Percentiles rank a stretch among this genome's conserved stretches.
These are phyloP conservation scores for Vaccinium macrocarpon DNA, from an alignment of 148 eudicot species.

Conservation along the genomic window DNA sequence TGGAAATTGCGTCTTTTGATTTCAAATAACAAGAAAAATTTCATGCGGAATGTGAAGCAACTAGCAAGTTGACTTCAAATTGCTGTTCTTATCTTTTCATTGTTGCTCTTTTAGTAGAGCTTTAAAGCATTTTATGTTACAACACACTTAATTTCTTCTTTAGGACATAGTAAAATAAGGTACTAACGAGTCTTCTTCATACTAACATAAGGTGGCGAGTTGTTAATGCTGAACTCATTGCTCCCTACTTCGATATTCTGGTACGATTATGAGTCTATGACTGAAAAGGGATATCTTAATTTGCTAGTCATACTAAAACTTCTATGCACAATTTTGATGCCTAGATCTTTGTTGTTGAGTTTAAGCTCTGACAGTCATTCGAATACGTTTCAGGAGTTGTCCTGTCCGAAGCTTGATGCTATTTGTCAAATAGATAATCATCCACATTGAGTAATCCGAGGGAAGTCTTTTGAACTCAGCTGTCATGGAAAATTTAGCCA, in stretches of 20 bases:
- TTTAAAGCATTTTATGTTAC: background rate
- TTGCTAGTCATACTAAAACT: background rate
- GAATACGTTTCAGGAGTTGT: constrained; percentile 1
- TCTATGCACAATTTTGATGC: background rate
- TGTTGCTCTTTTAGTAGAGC: background rate
- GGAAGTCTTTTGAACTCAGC: constrained; percentile 31
- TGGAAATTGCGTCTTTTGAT: background rate
- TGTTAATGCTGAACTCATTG: background rate
- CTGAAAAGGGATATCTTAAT: background rate
- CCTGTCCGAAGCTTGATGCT: constrained; percentile 10
- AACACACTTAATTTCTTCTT: background rate
- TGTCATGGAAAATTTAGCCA: constrained; percentile 31
- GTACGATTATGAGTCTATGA: background rate
- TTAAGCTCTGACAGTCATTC: background rate
- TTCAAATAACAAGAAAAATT: background rate
- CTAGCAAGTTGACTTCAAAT: background rate
- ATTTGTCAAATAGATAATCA: constrained; percentile 15
- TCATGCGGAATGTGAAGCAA: background rate
- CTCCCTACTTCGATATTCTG: background rate
- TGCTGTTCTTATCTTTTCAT: background rate
- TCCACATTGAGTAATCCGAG: constrained; percentile 38
- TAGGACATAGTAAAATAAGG: background rate
- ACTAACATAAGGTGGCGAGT: background rate
- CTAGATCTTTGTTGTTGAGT: background rate
- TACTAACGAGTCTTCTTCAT: background rate